A percentile compares a stretch with the other conserved stretches of the same genome.
Conservation (phyloP, 2,329 filamentous ascomycete genomes). For the Aspergillus transmontanensis region DNA sequence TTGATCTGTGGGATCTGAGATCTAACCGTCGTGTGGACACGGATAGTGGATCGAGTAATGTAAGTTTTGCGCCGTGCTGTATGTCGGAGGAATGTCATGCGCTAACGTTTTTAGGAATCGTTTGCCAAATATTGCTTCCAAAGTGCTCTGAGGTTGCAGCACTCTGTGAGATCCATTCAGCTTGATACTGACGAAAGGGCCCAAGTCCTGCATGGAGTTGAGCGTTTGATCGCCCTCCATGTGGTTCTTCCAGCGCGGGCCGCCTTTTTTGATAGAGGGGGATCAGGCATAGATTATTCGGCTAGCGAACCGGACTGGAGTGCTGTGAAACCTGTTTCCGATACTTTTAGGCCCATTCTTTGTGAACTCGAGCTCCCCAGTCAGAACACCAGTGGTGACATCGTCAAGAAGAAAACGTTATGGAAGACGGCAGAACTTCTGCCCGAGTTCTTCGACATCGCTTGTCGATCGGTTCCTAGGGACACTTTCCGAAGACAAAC, state of each 20-base stretch:
- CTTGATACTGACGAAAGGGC: slow-evolving; percentile 35
- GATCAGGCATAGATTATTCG: slow-evolving; percentile 37
- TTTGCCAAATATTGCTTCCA: slow-evolving; percentile 39
- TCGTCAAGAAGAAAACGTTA: slow-evolving; percentile 16
- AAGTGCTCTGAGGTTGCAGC: slow-evolving; percentile 37
- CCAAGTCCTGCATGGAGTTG: slow-evolving; percentile 36
- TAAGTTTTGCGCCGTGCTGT: slow-evolving; percentile 18
- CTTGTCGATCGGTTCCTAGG: slow-evolving; percentile 48
- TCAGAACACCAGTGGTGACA: slow-evolving; percentile 1
- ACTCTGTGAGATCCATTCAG: slow-evolving; percentile 28
- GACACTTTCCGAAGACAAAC: slow-evolving; percentile 46
- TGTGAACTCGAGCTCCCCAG: slow-evolving; percentile 23
- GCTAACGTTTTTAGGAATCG: slow-evolving; percentile 25
- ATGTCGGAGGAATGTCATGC: background rate
- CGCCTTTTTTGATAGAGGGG: slow-evolving; percentile 39
- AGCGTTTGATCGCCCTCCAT: slow-evolving; percentile 43
- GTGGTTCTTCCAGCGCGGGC: slow-evolving; percentile 44
- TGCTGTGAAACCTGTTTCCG: slow-evolving; percentile 37
- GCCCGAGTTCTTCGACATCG: slow-evolving; percentile 49
- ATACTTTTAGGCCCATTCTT: slow-evolving; percentile 40
- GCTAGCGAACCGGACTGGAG: slow-evolving; percentile 37
- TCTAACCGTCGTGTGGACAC: slow-evolving; percentile 37
- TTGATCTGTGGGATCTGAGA: slow-evolving; percentile 43
- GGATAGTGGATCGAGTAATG: slow-evolving; percentile 39
- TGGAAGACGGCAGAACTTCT: slow-evolving; percentile 39